Percentiles rank a stretch among this genome's conserved stretches.
Evolutionary conservation across 176 grass and related monocot species (phyloP).

Genomic region (Oropetium thomaeum): DNA sequence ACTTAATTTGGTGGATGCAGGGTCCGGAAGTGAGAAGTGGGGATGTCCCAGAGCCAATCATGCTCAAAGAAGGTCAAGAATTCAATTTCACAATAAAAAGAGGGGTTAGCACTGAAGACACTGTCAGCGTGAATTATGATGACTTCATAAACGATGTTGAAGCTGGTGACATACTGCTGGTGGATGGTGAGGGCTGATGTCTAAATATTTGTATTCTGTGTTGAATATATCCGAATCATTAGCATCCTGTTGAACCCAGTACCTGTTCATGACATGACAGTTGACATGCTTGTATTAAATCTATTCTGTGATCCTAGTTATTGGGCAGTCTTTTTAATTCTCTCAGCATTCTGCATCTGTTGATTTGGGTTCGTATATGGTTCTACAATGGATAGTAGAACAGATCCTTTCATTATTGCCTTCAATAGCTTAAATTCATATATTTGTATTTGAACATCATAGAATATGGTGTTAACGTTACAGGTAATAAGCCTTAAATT

Average conservation of each 20-base stretch:
- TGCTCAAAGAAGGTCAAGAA: slow-evolving; percentile 81
- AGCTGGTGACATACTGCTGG: slow-evolving; percentile 83
- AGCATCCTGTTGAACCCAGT: not conserved
- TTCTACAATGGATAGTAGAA: not conserved
- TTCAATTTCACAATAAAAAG: slow-evolving; percentile 94
- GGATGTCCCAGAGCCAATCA: slow-evolving; percentile 83
- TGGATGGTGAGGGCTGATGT: slow-evolving; percentile 78
- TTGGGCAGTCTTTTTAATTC: not conserved
- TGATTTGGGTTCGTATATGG: not conserved
- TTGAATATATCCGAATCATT: not conserved
- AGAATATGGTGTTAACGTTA: not conserved
- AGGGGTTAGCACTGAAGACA: slow-evolving; percentile 74
- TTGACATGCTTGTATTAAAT: not conserved
- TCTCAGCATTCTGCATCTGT: not conserved
- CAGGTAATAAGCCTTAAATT: not conserved
- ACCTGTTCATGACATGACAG: not conserved
- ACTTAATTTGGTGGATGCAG: slow-evolving; percentile 42
- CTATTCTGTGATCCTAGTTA: not conserved
- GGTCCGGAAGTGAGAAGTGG: slow-evolving; percentile 99
- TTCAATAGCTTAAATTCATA: slow-evolving; percentile 15
- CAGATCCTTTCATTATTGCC: slow-evolving; percentile 2
- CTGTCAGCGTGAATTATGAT: slow-evolving; percentile 95
- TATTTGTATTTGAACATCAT: slow-evolving; percentile 19
- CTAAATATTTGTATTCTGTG: slow-evolving; percentile 8
- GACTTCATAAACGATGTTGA: slow-evolving; percentile 98